These are phyloP conservation scores for Cladorrhinum samala DNA, from an alignment of 495 filamentous ascomycete species.

Conservation along the genomic window DNA sequence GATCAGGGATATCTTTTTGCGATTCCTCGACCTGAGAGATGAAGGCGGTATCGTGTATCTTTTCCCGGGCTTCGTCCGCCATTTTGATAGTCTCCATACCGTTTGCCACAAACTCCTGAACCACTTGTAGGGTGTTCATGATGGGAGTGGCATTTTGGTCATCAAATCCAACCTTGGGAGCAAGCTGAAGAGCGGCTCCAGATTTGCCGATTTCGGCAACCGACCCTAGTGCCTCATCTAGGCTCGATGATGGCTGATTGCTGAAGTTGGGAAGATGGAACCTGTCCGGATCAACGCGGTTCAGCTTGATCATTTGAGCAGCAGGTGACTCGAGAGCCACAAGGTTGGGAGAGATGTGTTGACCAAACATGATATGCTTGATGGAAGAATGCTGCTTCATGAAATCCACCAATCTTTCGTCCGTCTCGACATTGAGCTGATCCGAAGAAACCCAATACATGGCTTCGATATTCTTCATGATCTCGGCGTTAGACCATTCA, in stretches of 20 bases:
- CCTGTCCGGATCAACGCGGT: constrained; percentile 59
- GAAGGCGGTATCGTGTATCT: constrained; percentile 35
- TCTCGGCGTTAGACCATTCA: constrained; percentile 63
- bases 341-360: constrained; percentile 65
- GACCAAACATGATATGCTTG: constrained; percentile 70
- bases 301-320: constrained; percentile 55
- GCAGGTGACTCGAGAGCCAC: constrained; percentile 61
- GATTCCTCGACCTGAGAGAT: constrained; percentile 31
- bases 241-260: constrained; percentile 22
- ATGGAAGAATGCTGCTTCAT: constrained; percentile 53
- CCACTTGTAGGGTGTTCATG: constrained; percentile 45
- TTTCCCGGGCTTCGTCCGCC: constrained; percentile 41
- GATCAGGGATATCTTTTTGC: constrained; percentile 54
- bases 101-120: constrained; percentile 32
- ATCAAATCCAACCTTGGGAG: constrained; percentile 55
- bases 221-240: constrained; percentile 7
- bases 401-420: constrained; percentile 59
- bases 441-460: constrained; percentile 78
- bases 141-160: constrained; percentile 40
- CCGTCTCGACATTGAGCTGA: constrained; percentile 46
- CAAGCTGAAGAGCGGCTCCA: constrained; percentile 53
- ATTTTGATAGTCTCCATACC: constrained; percentile 43
- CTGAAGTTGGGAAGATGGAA: constrained; percentile 63
- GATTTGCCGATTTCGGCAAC: constrained; percentile 20
- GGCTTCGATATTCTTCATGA: constrained; percentile 60